Percentiles rank a stretch among this genome's conserved stretches.
Conservation (phyloP, 345 rosid species). For the Populus euphratica region DNA sequence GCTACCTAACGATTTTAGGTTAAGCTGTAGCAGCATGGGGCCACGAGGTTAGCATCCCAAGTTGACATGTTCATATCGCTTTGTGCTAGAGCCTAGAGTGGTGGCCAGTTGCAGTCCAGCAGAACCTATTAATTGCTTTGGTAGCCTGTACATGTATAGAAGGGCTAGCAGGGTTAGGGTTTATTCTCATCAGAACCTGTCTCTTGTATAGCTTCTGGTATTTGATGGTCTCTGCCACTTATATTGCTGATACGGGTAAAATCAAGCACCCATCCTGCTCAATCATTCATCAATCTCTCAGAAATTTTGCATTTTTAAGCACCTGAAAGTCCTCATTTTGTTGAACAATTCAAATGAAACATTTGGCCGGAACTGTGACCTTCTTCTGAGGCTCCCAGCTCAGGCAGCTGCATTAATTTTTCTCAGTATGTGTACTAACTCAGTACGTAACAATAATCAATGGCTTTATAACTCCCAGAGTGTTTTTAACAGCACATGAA, state of each 20-base stretch:
- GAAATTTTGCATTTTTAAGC: conserved; percentile 7
- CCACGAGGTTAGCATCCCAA: conserved; percentile 9
- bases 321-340: neutral
- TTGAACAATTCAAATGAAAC: neutral
- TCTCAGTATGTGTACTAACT: neutral
- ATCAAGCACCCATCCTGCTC: neutral
- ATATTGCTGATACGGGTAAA: neutral
- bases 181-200: neutral
- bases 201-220: conserved; percentile 1
- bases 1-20: conserved; percentile 18
- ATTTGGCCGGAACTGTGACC: neutral
- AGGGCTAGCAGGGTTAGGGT: conserved; percentile 26
- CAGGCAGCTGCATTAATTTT: neutral
- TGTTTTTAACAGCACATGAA: neutral
- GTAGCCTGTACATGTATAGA: neutral
- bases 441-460: neutral
- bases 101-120: conserved; percentile 28
- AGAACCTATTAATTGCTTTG: conserved; percentile 26
- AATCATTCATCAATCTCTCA: neutral
- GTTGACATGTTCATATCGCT: conserved; percentile 14
- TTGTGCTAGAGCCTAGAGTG: conserved; percentile 5
- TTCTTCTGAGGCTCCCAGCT: neutral
- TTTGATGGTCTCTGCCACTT: neutral
- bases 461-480: neutral
- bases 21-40: conserved; percentile 6